These are phyloP conservation scores for Solanum aculeatissimum DNA, from an alignment of 305 asterid species.

Conservation along the genomic window DNA sequence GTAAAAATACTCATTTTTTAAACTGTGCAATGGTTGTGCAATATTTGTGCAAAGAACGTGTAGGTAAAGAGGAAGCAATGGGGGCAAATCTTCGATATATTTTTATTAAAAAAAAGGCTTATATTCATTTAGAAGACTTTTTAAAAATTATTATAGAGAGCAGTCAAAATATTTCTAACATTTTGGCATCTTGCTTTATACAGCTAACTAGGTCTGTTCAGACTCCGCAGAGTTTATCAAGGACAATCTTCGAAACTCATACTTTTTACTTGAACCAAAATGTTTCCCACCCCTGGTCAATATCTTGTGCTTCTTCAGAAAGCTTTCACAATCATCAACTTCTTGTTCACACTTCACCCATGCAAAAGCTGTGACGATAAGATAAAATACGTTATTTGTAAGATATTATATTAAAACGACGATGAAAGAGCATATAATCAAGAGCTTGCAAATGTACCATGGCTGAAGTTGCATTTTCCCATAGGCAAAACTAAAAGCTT, in stretches of 20 bases:
- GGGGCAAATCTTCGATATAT: not conserved
- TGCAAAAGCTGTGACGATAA: constrained; percentile 58
- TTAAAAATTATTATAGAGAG: not conserved
- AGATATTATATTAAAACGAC: not conserved
- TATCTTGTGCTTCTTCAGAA: constrained; percentile 49
- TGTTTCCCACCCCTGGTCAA: constrained; percentile 60
- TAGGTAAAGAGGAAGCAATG: not conserved
- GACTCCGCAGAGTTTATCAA: constrained; percentile 13
- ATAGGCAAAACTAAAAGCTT: constrained; percentile 43
- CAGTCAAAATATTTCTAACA: not conserved
- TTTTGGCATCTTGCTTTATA: not conserved
- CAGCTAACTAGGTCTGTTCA: not conserved
- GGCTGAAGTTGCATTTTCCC: constrained; percentile 44
- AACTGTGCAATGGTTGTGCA: not conserved
- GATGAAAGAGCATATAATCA: not conserved
- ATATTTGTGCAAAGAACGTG: not conserved
- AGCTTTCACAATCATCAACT: constrained; percentile 53
- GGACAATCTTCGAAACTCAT: constrained; percentile 47
- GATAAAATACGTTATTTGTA: not conserved
- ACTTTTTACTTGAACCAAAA: constrained; percentile 48
- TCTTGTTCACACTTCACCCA: constrained; percentile 71
- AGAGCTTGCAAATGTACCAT: constrained; percentile 26
- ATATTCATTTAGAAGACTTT: not conserved
- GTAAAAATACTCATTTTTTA: not conserved
- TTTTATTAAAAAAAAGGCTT: not conserved